Conservation (phyloP, 2,329 filamentous ascomycete genomes). For the Colletotrichum sp. region DNA sequence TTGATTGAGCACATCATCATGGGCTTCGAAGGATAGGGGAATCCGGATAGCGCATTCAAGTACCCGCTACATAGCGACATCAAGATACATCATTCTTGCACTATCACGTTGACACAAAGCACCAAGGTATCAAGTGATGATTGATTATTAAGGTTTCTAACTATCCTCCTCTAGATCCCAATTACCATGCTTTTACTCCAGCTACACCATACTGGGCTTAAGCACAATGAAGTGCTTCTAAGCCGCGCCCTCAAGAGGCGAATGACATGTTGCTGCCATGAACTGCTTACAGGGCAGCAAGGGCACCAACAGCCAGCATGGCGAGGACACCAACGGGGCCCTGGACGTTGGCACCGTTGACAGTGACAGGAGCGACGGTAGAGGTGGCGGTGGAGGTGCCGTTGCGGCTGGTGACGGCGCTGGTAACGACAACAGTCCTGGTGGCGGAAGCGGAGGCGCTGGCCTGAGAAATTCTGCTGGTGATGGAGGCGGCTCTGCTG, state of each 20-base stretch:
- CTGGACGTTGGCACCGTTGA: background rate
- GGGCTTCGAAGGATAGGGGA: too few species aligned
- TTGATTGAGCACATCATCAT: background rate
- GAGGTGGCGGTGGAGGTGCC: background rate
- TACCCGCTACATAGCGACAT: background rate
- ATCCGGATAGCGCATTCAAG: background rate
- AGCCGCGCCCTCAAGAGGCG: background rate
- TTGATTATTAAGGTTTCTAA: background rate
- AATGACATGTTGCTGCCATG: background rate
- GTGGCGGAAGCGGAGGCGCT: background rate
- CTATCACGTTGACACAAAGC: background rate
- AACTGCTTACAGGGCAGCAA: background rate
- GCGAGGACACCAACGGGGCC: slow-evolving; percentile 3
- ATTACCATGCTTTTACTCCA: background rate
- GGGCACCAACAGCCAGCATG: slow-evolving; percentile 4
- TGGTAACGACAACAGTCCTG: background rate
- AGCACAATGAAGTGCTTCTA: background rate
- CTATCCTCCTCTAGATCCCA: background rate
- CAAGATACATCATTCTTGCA: background rate
- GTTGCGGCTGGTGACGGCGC: background rate
- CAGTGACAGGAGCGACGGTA: background rate
- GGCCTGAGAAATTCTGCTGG: background rate
- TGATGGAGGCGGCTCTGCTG: background rate
- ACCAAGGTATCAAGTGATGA: background rate
- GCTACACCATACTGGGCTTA: background rate